These are phyloP conservation scores for Eucalyptus cloeziana DNA, from an alignment of 345 rosid species.

Conservation along the genomic window DNA sequence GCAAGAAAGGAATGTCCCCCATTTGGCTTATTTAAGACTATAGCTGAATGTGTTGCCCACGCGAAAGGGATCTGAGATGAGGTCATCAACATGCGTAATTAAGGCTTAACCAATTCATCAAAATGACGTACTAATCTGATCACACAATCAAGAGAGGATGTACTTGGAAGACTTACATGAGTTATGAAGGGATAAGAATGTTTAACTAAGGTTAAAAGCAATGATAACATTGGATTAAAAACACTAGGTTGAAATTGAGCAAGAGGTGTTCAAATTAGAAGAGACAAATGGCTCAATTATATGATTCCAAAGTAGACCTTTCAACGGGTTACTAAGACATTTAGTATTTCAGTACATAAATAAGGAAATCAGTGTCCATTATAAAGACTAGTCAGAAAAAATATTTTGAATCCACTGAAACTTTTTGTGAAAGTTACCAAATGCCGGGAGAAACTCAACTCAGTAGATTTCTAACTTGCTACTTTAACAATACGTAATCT, in stretches of 20 bases:
- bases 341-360: background rate
- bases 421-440: background rate
- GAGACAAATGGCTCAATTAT: background rate
- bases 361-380: background rate
- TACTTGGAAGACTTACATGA: background rate
- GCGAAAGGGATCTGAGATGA: no score
- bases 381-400: background rate
- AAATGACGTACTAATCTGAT: no score
- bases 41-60: no score
- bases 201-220: background rate
- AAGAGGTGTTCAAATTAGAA: background rate
- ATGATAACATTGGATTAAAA: background rate
- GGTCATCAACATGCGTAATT: no score
- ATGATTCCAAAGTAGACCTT: background rate
- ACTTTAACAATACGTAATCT: background rate
- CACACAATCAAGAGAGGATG: background rate
- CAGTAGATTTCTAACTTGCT: background rate
- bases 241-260: background rate
- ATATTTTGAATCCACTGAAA: no score
- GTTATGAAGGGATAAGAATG: background rate
- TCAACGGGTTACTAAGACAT: background rate
- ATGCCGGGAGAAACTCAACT: background rate
- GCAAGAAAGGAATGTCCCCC: no score
- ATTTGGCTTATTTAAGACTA: no score
- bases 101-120: no score